phyloP scores from a whole-genome alignment of 1,284 basidiomycete genomes.

The Ceratorhiza oryzae-sativae region DNA sequence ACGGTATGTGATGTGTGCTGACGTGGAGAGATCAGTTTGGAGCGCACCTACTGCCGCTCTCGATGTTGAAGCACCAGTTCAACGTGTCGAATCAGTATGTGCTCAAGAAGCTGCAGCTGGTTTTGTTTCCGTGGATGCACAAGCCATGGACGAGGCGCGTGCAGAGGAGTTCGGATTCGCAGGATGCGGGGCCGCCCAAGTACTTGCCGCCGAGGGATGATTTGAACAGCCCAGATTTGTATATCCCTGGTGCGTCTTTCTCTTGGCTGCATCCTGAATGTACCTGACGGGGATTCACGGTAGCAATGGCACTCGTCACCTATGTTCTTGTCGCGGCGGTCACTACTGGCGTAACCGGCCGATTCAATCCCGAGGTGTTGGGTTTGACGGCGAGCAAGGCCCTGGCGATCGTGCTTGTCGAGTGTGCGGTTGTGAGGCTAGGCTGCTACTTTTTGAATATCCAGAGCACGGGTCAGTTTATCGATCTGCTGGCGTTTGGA shows the following conservation, averaged over 20 bases:
- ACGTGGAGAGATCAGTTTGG: slow-evolving; percentile 65
- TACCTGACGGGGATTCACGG: background rate
- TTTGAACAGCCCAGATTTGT: slow-evolving; percentile 94
- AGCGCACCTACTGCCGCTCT: slow-evolving; percentile 72
- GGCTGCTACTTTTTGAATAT: slow-evolving; percentile 93
- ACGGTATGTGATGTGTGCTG: background rate
- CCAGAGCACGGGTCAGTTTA: slow-evolving; percentile 72
- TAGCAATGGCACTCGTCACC: slow-evolving; percentile 95
- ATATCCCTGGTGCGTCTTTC: slow-evolving; percentile 82
- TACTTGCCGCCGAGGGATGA: slow-evolving; percentile 93
- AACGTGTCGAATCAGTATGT: slow-evolving; percentile 98
- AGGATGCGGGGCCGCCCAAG: slow-evolving; percentile 60
- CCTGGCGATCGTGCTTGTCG: slow-evolving; percentile 78
- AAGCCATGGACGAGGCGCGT: slow-evolving; percentile 78
- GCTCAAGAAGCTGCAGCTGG: slow-evolving; percentile 84
- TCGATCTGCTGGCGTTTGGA: slow-evolving; percentile 80
- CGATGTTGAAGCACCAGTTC: slow-evolving; percentile 90
- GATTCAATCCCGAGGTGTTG: slow-evolving; percentile 90
- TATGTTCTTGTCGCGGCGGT: slow-evolving; percentile 91
- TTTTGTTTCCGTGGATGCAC: slow-evolving; percentile 97
- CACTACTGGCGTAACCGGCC: slow-evolving; percentile 80
- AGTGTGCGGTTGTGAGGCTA: slow-evolving; percentile 87
- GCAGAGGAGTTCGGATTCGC: slow-evolving; percentile 63
- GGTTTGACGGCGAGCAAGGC: slow-evolving; percentile 88
- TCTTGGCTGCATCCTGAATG: slow-evolving; percentile 1